Base-by-base conservation (phyloP, 2,329 filamentous ascomycete genomes). In the Akanthomyces dipterigenus region DNA sequence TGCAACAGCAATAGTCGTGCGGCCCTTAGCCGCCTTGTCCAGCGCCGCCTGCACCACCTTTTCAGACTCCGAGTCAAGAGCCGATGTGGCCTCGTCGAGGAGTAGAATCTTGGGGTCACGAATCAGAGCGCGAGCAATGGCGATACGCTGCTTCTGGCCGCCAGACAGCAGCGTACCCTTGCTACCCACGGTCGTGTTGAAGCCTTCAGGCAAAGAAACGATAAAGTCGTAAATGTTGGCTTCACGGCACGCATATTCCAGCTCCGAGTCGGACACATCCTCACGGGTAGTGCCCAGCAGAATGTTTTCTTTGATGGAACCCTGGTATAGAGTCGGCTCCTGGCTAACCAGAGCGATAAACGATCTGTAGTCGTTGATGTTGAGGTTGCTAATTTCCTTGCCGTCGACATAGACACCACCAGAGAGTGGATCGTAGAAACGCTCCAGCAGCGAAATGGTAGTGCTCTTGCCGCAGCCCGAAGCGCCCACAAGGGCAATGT, bases 161-260 rank as follows among this genome's bases (percentile, higher is more conserved):
- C 95, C 93, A 2, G 88, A 93, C 18, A 96, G 78, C 71, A 97
- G 84, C 18, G 86, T 83, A 49, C 93, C 95, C 77, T 96, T 96
- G 72, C 83, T 90, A 31, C 95, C 93, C 34, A 96, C 92, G 2
- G 93, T 71, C 0, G 93, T 96, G 69, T 87, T 84, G 77, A 96
- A 92, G 18, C 91, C 92, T 2, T 96, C 91, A 1, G 90, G 91
- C 20, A 96, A 79, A 5, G 89, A 93, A 67, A 90, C 79, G 76
- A 96, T 92, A 71, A 96, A 96, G 69, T 96, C 91, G 75, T 93
- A 92, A 65, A 96, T 96, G 70, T 96, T 96, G 67, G 92, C 90
- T 71, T 96, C 91, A 62, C 88, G 88, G 78, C 92, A 96, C 1
- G 90, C 93, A 69, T 87, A 84, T 60, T 89, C 82, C 56, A 98